Base-by-base conservation (phyloP, 441 rosid species). In the Omphalea diandra region DNA sequence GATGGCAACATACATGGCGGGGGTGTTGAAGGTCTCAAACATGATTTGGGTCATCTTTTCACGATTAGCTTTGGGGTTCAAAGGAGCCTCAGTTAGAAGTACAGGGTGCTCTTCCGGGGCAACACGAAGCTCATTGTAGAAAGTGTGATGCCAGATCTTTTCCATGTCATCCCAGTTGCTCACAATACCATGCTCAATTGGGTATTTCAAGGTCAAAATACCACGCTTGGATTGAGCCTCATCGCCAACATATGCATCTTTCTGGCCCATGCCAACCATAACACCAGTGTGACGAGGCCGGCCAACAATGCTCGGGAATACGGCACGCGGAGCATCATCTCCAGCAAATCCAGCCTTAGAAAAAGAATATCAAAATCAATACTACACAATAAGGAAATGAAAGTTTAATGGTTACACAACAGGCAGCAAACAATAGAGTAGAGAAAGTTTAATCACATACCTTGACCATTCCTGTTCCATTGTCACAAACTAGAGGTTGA, bases 101-200 rank as follows among this genome's bases (percentile, higher is more conserved):
- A 93, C 93, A 0, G 97, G 97, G 80, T 93, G 97, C 81, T 90
- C 98, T 72, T 93, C 98, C 0, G 98, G 98, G 49, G 97, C 98
- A 7, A 93, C 98, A 66, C 98, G 93, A 29, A 90, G 93, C 86
- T 91, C 97, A 14, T 90, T 91, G 86, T 88, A 91, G 84, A 91
- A 91, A 35, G 94, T 90, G 77, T 89, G 95, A 84, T 91, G 97
- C 97, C 97, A 91, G 26, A 91, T 91, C 92, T 91, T 91, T 74
- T 92, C 96, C 98, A 92, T 93, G 69, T 93, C 98, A 78, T 90
- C 98, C 98, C 96, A 89, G 75, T 93, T 90, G 82, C 85, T 93
- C 27, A 93, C 97, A 69, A 90, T 90, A 75, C 93, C 97, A 56
- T 93, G 98, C 81, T 93, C 98, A 33, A 90, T 92, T 1, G 98